Conservation (phyloP, 148 eudicot species). For the Dianthus caryophyllus region DNA sequence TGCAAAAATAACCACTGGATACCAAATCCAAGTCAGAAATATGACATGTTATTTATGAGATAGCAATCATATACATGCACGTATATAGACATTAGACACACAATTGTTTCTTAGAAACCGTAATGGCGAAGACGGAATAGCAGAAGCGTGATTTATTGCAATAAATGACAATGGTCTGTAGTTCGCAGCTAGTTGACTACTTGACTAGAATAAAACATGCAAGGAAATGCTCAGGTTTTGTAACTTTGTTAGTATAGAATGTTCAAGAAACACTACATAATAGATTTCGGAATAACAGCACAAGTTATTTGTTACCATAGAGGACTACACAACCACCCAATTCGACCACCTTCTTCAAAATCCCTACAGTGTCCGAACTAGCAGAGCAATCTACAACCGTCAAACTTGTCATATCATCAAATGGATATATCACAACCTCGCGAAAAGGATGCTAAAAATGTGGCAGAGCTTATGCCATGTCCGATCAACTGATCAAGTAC, state of each 20-base stretch:
- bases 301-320: constrained; percentile 48
- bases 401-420: constrained; percentile 54
- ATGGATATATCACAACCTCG: neutral
- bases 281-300: neutral
- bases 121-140: neutral
- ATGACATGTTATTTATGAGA: neutral
- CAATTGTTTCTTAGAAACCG: neutral
- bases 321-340: constrained; percentile 71
- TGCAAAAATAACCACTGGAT: neutral
- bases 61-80: no score
- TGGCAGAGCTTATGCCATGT: neutral
- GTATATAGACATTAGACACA: neutral
- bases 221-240: neutral
- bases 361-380: constrained; percentile 64
- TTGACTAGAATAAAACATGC: neutral
- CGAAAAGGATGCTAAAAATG: neutral
- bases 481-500: neutral
- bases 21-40: neutral
- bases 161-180: neutral
- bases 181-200: neutral
- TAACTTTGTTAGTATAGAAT: neutral
- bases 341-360: constrained; percentile 48
- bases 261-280: neutral
- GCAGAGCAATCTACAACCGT: constrained; percentile 87
- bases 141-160: neutral